A percentile compares a stretch with the other conserved stretches of the same genome.
phyloP scores from a whole-genome alignment of 1,284 basidiomycete species.

The Tilletia setariae region DNA sequence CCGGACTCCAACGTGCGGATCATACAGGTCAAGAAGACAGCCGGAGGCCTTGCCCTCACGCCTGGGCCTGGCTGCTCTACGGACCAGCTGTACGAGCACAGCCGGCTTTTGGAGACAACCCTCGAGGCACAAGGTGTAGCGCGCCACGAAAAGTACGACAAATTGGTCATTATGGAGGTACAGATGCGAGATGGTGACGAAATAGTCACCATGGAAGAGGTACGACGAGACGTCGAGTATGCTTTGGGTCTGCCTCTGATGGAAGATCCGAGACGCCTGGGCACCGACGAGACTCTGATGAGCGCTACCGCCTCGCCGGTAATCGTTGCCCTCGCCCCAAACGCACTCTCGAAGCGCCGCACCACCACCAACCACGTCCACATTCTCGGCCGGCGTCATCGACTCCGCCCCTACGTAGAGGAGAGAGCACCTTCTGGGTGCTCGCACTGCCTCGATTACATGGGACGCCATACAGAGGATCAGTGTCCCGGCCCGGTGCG shows the following conservation, averaged over 20 bases:
- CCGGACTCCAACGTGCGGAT: background rate
- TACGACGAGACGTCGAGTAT: background rate
- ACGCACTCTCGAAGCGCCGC: background rate
- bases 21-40: conserved; percentile 1
- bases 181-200: conserved; percentile 2
- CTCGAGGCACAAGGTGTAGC: background rate
- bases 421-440: background rate
- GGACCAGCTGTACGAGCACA: background rate
- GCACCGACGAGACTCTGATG: background rate
- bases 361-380: background rate
- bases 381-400: background rate
- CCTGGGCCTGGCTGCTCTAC: background rate
- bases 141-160: background rate
- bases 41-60: background rate
- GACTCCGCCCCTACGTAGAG: conserved; percentile 3
- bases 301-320: conserved; percentile 5
- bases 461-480: background rate
- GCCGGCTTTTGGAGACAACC: background rate
- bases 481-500: conserved; percentile 4
- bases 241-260: background rate
- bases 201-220: background rate
- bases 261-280: conserved; percentile 1
- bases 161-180: background rate
- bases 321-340: background rate
- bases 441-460: conserved; percentile 6